These are phyloP conservation scores for Rhynchospora tenuis DNA, from an alignment of 176 grass and related monocot genomes.

Conservation along the genomic window DNA sequence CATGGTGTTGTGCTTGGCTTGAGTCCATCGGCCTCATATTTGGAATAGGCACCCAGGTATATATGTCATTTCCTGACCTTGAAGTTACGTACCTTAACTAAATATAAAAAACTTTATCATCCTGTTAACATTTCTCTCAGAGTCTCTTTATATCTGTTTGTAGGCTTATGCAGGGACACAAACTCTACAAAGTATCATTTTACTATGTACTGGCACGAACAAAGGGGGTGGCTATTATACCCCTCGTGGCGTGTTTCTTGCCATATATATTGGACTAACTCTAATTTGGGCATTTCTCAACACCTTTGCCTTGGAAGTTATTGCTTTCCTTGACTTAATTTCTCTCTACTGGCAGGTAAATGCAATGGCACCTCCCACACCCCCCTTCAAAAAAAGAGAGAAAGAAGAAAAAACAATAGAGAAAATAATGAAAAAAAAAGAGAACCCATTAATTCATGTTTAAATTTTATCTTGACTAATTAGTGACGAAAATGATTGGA, in stretches of 20 bases:
- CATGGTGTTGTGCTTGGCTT: conserved; percentile 98
- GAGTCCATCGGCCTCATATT: conserved; percentile 93
- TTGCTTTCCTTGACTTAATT: conserved; percentile 81
- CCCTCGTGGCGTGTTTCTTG: conserved; percentile 76
- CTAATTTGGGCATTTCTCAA: conserved; percentile 95
- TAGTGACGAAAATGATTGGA: no score
- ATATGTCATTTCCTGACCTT: neutral
- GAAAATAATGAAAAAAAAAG: neutral
- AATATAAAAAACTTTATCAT: neutral
- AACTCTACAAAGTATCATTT: conserved; percentile 81
- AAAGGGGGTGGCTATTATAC: conserved; percentile 80
- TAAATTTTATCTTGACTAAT: neutral
- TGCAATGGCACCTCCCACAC: neutral
- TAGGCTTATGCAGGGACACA: conserved; percentile 89
- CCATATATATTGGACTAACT: conserved; percentile 71
- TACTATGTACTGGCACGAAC: conserved; percentile 78
- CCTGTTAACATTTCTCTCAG: neutral
- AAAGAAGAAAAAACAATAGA: neutral
- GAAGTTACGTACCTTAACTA: neutral
- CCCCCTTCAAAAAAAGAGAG: neutral
- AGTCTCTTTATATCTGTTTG: neutral
- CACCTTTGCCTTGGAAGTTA: conserved; percentile 95
- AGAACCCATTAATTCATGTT: neutral
- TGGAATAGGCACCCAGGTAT: conserved; percentile 95
- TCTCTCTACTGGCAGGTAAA: conserved; percentile 97